Percentiles rank a stretch among this genome's conserved stretches.
phyloP scores from a whole-genome alignment of 83 land plant species.

The Larix sibirica region DNA sequence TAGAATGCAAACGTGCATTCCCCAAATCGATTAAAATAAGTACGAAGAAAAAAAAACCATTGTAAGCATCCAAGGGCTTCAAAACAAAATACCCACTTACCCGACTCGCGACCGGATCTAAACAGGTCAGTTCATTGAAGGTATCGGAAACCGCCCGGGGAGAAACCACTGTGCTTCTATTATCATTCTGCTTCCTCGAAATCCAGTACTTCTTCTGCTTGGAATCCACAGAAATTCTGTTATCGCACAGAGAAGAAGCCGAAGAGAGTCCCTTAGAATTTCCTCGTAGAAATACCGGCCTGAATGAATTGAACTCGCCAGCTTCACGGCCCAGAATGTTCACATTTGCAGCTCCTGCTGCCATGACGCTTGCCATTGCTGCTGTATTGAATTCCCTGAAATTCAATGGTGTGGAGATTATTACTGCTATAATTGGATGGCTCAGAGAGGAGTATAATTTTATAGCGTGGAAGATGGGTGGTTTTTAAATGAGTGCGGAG shows the following conservation, averaged over 20 bases:
- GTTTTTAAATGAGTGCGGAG: no score
- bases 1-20: no score
- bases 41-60: no score
- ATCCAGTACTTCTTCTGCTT: neutral
- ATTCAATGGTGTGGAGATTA: no score
- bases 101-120: constrained; percentile 73
- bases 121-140: constrained; percentile 65
- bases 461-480: no score
- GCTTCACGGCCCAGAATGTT: neutral
- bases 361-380: neutral
- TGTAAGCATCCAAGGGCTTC: no score
- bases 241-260: neutral
- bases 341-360: neutral
- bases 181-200: neutral
- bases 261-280: neutral
- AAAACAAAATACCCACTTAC: constrained; percentile 24
- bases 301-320: neutral
- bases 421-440: no score
- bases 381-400: neutral
- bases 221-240: neutral
- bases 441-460: no score
- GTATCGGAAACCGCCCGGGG: constrained; percentile 77
- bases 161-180: constrained; percentile 12
- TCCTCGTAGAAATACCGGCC: neutral
- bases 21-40: no score